Percentiles rank a stretch among this genome's conserved stretches.
phyloP scores from a whole-genome alignment of 352 stramenopile species.

The Globisporangium rhizosaccharum region DNA sequence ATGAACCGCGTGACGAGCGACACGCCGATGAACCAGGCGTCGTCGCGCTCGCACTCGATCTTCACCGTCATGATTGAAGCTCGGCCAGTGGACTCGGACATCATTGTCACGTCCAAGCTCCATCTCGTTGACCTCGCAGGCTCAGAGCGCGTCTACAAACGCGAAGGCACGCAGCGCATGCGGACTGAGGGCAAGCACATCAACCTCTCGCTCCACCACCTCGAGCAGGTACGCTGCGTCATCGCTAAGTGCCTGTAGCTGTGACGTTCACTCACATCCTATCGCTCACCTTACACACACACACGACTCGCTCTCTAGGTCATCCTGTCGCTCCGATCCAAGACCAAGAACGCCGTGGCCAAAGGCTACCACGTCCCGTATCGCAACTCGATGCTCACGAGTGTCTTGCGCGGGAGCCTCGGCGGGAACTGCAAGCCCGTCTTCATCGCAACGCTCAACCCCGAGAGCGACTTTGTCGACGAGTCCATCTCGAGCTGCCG shows the following conservation, averaged over 20 bases:
- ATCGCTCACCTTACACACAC: background rate
- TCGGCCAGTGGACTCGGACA: conserved; percentile 59
- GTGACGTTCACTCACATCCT: background rate
- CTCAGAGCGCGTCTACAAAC: conserved; percentile 96
- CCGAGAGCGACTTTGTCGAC: conserved; percentile 77
- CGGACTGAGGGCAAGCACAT: conserved; percentile 94
- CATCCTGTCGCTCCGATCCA: conserved; percentile 91
- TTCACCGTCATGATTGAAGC: conserved; percentile 93
- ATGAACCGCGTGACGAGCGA: conserved; percentile 95
- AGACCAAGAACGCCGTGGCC: conserved; percentile 29
- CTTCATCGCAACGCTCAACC: conserved; percentile 95
- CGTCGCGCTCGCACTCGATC: conserved; percentile 93
- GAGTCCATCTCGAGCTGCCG: conserved; percentile 95
- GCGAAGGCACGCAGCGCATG: conserved; percentile 84
- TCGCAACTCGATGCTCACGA: conserved; percentile 96
- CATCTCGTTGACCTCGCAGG: conserved; percentile 94
- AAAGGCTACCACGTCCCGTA: conserved; percentile 90
- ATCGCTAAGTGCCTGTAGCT: background rate
- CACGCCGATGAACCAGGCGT: conserved; percentile 96
- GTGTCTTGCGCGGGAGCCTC: conserved; percentile 90
- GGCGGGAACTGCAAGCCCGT: conserved; percentile 97
- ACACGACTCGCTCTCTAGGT: too few species aligned
- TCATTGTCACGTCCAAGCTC: conserved; percentile 86
- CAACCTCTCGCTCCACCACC: conserved; percentile 93
- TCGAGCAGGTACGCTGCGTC: conserved; percentile 70